Percentiles rank a stretch among this genome's conserved stretches.
phyloP scores from a whole-genome alignment of 2,329 filamentous ascomycete genomes.

The Onygenales sp. region DNA sequence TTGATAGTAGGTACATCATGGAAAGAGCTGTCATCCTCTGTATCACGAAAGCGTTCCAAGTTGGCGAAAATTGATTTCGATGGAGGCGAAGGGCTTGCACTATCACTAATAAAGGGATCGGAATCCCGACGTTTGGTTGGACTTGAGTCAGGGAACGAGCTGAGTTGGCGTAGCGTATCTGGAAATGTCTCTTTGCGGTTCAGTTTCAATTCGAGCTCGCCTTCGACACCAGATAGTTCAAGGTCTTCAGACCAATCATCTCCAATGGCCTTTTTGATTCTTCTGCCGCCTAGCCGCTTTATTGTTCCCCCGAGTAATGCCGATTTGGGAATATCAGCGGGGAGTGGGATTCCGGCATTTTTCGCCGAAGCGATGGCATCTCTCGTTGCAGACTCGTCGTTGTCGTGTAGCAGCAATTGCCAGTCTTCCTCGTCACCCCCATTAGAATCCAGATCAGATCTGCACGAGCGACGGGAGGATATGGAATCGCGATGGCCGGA shows the following conservation, averaged over 20 bases:
- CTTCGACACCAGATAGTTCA: conserved; percentile 52
- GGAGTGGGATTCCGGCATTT: conserved; percentile 83
- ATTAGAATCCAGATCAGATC: conserved; percentile 69
- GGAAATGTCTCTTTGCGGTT: conserved; percentile 54
- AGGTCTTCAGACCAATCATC: conserved; percentile 78
- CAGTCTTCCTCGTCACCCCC: conserved; percentile 72
- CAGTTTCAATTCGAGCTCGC: conserved; percentile 54
- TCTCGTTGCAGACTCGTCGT: conserved; percentile 73
- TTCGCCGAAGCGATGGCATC: conserved; percentile 83
- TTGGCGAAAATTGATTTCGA: conserved; percentile 47
- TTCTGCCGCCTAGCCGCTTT: conserved; percentile 71
- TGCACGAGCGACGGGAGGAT: conserved; percentile 72
- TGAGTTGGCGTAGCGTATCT: conserved; percentile 59
- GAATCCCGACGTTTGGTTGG: conserved; percentile 27
- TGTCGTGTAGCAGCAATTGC: conserved; percentile 73
- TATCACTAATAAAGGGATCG: conserved; percentile 16
- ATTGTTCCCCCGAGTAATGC: conserved; percentile 89
- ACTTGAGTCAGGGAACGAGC: conserved; percentile 33
- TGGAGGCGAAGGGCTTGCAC: conserved; percentile 29
- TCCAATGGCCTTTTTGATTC: conserved; percentile 61
- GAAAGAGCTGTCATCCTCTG: conserved; percentile 51
- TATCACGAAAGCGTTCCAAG: conserved; percentile 56
- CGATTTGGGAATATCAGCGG: conserved; percentile 74
- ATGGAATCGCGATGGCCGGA: conserved; percentile 59
- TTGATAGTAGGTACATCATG: conserved; percentile 60